Evolutionary conservation across 345 rosid species (phyloP), one percentile per base, ranked within the genome.

Genomic region (Arabis alpina): DNA sequence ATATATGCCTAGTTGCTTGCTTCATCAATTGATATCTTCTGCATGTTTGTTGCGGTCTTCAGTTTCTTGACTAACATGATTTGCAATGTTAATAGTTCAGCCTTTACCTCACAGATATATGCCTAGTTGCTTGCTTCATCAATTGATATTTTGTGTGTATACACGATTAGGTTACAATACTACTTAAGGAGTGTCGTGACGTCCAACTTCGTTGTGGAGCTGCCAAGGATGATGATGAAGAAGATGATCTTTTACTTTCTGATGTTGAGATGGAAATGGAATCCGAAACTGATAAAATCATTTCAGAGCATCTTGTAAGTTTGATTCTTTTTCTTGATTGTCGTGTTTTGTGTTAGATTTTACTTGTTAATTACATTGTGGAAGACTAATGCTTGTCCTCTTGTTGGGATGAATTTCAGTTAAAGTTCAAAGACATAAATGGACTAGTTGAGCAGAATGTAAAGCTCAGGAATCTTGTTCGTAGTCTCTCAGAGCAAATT

Each of bases 361-460:
- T 50, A 48, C 64, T n/a, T 6, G 50, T 13, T 23, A 16, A 42
- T 43, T 25, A 53, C 43, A 19, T 45, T 39, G 24, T 25, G 57
- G 57, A 60, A 69, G 49, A 50, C 64, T 63, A 54, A 59, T 62
- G 53, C 73, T 41, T 57, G 23, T 24, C 44, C 66, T 64, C 55
- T 50, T 57, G 71, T 56, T 64, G 60, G 75, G 59, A 54, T 80
- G 76, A 55, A 79, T 70, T 24, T 54, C 87, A 93, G 97, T 68
- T 93, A 79, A 93, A 88, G 50, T 93, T 89, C 80, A 89, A 82
- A 87, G 96, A 93, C 72, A 91, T 93, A 81, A 89, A 85, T 73
- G 97, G 97, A 72, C 79, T 93, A 64, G 96, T 93, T 66, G 98
- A 89, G 85, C 97, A 87, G 82, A 93, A 93, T 84, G 96, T 85